Evolutionary conservation across 1,284 basidiomycete species (phyloP).

Genomic region (Boletus smithii): DNA sequence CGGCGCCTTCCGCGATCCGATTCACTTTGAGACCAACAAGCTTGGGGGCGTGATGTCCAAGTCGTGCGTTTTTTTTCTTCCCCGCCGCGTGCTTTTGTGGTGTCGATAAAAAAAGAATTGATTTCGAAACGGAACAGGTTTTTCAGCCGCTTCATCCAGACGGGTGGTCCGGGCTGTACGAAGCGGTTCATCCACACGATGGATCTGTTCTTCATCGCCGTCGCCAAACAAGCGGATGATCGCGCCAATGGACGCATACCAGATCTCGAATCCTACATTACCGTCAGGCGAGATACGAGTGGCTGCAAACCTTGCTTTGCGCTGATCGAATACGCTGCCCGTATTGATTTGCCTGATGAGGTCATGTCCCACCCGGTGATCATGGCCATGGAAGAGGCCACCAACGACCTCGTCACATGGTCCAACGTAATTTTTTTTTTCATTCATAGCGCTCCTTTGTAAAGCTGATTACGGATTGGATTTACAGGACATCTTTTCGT

Average conservation of each 20-base stretch:
- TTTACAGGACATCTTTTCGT: slow-evolving; percentile 57
- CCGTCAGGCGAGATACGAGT: slow-evolving; percentile 52
- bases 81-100: slow-evolving; percentile 5
- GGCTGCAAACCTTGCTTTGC: slow-evolving; percentile 60
- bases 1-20: slow-evolving; percentile 49
- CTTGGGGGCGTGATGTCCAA: slow-evolving; percentile 51
- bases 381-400: slow-evolving; percentile 47
- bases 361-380: slow-evolving; percentile 53
- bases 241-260: slow-evolving; percentile 48
- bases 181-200: slow-evolving; percentile 55
- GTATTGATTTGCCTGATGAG: slow-evolving; percentile 54
- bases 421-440: slow-evolving; percentile 46
- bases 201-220: slow-evolving; percentile 52
- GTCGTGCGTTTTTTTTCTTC: slow-evolving; percentile 42
- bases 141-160: slow-evolving; percentile 48
- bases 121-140: slow-evolving; percentile 37
- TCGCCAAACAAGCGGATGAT: slow-evolving; percentile 49
- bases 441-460: background rate
- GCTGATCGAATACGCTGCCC: slow-evolving; percentile 55
- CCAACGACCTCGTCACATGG: slow-evolving; percentile 60
- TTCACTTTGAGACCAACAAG: slow-evolving; percentile 44
- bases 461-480: slow-evolving; percentile 4
- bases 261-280: slow-evolving; percentile 57
- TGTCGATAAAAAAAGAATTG: slow-evolving; percentile 3
- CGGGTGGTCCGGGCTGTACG: slow-evolving; percentile 50